phyloP scores from a whole-genome alignment of 495 filamentous ascomycete species.

The Margaritispora aquatica region DNA sequence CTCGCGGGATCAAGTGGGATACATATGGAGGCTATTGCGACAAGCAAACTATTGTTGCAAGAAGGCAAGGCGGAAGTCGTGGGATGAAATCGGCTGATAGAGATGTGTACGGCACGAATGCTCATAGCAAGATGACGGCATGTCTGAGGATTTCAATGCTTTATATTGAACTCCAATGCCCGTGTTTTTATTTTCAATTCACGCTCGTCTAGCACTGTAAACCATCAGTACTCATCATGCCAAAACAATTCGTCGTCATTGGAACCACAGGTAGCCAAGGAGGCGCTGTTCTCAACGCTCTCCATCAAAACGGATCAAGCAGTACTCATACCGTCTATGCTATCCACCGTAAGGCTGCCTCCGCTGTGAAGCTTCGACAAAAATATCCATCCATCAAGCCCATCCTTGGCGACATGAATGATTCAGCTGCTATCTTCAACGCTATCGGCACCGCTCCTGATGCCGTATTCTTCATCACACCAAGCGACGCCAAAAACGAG shows the following conservation, averaged over 20 bases:
- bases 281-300: background rate
- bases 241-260: slow-evolving; percentile 1
- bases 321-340: slow-evolving; percentile 27
- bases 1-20: background rate
- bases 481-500: background rate
- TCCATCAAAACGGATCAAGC: background rate
- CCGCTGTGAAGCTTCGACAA: slow-evolving; percentile 42
- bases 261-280: slow-evolving; percentile 10
- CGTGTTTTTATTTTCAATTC: background rate
- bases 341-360: slow-evolving; percentile 51
- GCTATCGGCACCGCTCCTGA: slow-evolving; percentile 25
- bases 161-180: background rate
- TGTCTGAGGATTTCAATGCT: background rate
- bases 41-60: background rate
- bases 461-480: slow-evolving; percentile 35
- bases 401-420: slow-evolving; percentile 14
- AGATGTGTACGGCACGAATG: background rate
- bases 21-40: background rate
- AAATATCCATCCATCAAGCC: slow-evolving; percentile 23
- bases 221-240: background rate
- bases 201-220: background rate
- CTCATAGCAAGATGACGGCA: background rate
- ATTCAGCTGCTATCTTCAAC: slow-evolving; percentile 36
- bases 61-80: background rate
- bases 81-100: background rate